Evolutionary conservation across 257 asterid species (phyloP), one percentile per base, ranked within the genome.

Genomic region (Hygrophila difformis): DNA sequence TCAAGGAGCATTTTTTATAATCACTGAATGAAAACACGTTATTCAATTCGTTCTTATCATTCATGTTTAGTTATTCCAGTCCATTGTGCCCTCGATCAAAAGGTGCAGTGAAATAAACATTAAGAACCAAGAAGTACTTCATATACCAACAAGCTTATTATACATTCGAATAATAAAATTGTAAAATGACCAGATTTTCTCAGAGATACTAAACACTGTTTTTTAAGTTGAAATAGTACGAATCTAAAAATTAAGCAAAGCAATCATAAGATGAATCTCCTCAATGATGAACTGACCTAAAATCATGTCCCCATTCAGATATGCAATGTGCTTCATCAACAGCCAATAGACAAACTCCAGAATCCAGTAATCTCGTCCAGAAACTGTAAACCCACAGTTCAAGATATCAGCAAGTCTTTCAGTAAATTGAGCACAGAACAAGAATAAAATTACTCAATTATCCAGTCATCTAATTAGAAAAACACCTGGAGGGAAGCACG

Each of bases 271-370:
- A 49, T 18, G 15, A 34, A 14, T n/a, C n/a, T 15, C 37, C 11
- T 21, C 15, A 28, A 22, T 36, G 17, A 40, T 36, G 44, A 39
- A 49, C 77, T 47, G 24, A 75, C 95, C 97, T 77, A 82, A 88
- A 88, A 72, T 73, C 68, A 45, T 88, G 97, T 41, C 97, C 97
- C 97, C 97, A 88, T 68, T 88, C 95, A 18, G 97, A 88, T 60
- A 88, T 88, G 75, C 97, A 88, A 60, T 88, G 97, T 53, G 94
- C 97, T 73, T 88, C 97, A 51, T 88, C 97, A 70, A 88, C 93
- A 65, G 97, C 95, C 71, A 88, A 55, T 39, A 88, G 80, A 63
- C 94, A 76, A 44, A 88, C 77, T 63, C 97, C 97, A 3, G 68
- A 61, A 38, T 66, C 59, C 26, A 71, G 71, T 68, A 84, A 60